Evolutionary conservation across 371 early-diverging fungal genomes (phyloP), one percentile per base, ranked within the genome.

Genomic region (Parasitella parasitica): DNA sequence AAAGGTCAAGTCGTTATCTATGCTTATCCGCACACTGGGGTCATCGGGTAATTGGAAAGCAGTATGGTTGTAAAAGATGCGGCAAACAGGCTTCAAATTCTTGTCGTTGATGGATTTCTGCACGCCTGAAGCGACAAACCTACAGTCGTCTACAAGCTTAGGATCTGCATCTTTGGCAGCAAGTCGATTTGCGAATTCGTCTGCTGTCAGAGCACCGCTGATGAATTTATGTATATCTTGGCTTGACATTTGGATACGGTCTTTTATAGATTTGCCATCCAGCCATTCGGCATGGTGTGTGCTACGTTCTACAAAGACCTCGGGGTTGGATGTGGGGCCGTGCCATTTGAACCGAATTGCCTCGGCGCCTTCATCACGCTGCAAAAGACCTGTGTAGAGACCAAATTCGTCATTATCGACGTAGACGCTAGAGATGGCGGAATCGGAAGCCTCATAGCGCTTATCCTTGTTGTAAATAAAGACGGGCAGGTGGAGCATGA

Each of bases 21-120:
- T 84, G n/a, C 91, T 91, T 48, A 99, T 92, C 53, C 98, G 88
- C 11, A 99, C 93, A 37, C 89, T 83, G 8, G 94, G 89, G 74
- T 98, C 97, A 27, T 95, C 95, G 1, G 97, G 97, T 24, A 97
- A 78, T 77, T 99, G 99, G 83, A 99, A 99, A 5, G 97, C 97
- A 7, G 95, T 97, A 63, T 99, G 91, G 70, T 96, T 96, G 80
- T 99, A 99, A 70, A 95, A 95, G 2, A 97, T 93, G 43, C 99
- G 91, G 46, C 71, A 69, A 22, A 73, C 64, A 50, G 99, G 99
- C 13, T 78, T 69, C 43, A 99, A 77, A 9, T 87, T 74, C 72
- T 92, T 93, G 7, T 88, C 78, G 8, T 80, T 63, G 18, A 98
- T 86, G 18, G 91, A 86, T 6, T 80, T 64, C 68, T 93, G 94